phyloP scores from a whole-genome alignment of 495 filamentous ascomycete species.

The Aspergillus bertholletiae region DNA sequence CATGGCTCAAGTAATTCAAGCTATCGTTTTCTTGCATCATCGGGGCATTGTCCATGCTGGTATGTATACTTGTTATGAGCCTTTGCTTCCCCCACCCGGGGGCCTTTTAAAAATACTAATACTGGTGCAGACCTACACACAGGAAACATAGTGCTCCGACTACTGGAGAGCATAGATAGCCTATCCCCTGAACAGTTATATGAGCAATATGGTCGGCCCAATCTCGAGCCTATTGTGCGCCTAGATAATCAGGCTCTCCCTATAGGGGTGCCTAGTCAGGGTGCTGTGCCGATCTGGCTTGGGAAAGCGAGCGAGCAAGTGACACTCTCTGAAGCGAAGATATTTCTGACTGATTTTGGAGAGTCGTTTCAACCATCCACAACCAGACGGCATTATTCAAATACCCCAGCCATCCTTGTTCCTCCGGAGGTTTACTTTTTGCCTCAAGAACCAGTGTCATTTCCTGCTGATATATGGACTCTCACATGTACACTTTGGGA shows the following conservation, averaged over 20 bases:
- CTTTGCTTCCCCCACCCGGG: background rate
- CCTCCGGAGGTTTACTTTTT: conserved; percentile 18
- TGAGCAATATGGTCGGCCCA: conserved; percentile 3
- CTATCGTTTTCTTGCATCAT: conserved; percentile 22
- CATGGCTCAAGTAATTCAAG: conserved; percentile 33
- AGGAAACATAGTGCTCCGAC: conserved; percentile 7
- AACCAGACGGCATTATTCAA: conserved; percentile 5
- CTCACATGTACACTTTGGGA: conserved; percentile 23
- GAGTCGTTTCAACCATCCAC: conserved; percentile 12
- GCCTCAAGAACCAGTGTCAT: conserved; percentile 14
- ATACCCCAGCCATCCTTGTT: conserved; percentile 3
- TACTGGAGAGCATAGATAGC: background rate
- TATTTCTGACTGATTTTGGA: conserved; percentile 21
- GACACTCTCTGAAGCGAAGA: conserved; percentile 6
- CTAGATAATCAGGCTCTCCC: conserved; percentile 9
- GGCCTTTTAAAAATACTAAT: background rate
- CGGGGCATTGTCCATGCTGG: conserved; percentile 25
- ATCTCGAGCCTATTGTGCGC: conserved; percentile 9
- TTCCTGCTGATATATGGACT: conserved; percentile 25
- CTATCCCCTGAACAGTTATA: conserved; percentile 12
- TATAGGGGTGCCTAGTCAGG: conserved; percentile 6
- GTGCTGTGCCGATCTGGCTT: conserved; percentile 15
- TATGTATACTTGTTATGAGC: conserved; percentile 6
- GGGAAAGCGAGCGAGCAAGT: conserved; percentile 15
- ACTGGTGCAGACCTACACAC: conserved; percentile 1